Conservation (phyloP, 2,329 filamentous ascomycete species). For the Paraphoma sp. region DNA sequence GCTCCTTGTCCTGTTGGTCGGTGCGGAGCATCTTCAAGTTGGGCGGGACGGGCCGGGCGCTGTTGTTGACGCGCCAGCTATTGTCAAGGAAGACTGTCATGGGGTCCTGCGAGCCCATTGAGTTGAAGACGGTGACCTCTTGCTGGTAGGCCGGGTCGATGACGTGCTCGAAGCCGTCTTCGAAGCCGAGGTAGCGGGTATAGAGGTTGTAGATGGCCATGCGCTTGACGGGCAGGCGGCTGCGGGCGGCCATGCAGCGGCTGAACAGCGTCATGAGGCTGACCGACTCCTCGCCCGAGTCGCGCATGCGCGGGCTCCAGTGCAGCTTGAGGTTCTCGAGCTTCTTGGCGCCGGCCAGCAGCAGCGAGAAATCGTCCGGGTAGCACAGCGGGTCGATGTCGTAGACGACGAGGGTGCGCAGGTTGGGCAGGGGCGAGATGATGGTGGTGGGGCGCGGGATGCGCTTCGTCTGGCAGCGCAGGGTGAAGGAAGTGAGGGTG, state of each 20-base stretch:
- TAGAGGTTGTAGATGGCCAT: slow-evolving; percentile 66
- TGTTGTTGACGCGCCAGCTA: slow-evolving; percentile 54
- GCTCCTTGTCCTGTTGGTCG: slow-evolving; percentile 56
- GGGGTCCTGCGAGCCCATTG: slow-evolving; percentile 54
- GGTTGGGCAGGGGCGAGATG: slow-evolving; percentile 63
- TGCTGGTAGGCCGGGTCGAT: slow-evolving; percentile 52
- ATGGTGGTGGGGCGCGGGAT: slow-evolving; percentile 63
- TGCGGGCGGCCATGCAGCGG: slow-evolving; percentile 57
- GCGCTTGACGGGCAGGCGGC: slow-evolving; percentile 57
- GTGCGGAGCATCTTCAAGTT: slow-evolving; percentile 57
- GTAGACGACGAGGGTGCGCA: slow-evolving; percentile 61
- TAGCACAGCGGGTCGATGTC: slow-evolving; percentile 70
- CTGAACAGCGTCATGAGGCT: slow-evolving; percentile 63
- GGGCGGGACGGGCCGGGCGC: slow-evolving; percentile 29
- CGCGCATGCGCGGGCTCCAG: slow-evolving; percentile 68
- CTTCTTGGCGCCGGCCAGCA: slow-evolving; percentile 61
- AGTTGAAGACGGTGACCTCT: slow-evolving; percentile 62
- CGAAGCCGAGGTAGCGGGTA: slow-evolving; percentile 54
- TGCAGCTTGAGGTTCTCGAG: slow-evolving; percentile 64
- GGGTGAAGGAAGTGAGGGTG: slow-evolving; percentile 60
- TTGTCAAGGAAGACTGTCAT: slow-evolving; percentile 63
- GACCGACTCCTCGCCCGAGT: slow-evolving; percentile 63
- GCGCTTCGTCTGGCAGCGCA: slow-evolving; percentile 63
- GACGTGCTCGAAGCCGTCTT: slow-evolving; percentile 51
- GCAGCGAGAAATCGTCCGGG: slow-evolving; percentile 66